phyloP scores from a whole-genome alignment of 1,284 basidiomycete species.

The Polyporus tsugae region DNA sequence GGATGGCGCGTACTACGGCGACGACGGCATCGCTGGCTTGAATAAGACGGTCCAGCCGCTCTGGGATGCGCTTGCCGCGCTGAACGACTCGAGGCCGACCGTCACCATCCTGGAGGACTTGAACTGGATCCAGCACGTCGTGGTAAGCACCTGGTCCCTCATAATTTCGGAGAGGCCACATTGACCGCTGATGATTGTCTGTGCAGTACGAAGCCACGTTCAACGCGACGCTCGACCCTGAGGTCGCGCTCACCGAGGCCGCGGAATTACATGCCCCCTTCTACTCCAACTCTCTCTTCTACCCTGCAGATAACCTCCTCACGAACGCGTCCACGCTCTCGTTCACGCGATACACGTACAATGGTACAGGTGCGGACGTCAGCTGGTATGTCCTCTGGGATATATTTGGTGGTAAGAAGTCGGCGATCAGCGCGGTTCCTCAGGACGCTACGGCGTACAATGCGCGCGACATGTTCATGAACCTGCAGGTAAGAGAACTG shows the following conservation, averaged over 20 bases:
- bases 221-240: background rate
- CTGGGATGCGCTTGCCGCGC: background rate
- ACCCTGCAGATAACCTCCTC: slow-evolving; percentile 8
- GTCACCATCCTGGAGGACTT: slow-evolving; percentile 3
- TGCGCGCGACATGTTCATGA: slow-evolving; percentile 11
- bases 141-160: background rate
- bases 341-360: slow-evolving; percentile 7
- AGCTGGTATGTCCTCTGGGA: slow-evolving; percentile 12
- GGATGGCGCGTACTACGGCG: slow-evolving; percentile 5
- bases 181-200: background rate
- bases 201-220: slow-evolving; percentile 1
- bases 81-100: slow-evolving; percentile 7
- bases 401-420: slow-evolving; percentile 4
- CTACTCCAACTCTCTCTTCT: slow-evolving; percentile 12
- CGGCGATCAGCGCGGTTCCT: slow-evolving; percentile 4
- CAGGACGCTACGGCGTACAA: slow-evolving; percentile 10
- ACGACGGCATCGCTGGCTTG: slow-evolving; percentile 4
- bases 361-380: slow-evolving; percentile 5
- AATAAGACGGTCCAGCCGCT: slow-evolving; percentile 10
- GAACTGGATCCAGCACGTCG: slow-evolving; percentile 8
- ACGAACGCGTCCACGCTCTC: slow-evolving; percentile 1
- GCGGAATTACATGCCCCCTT: slow-evolving; percentile 1
- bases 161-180: too few relatives aligned
- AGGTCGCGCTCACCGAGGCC: background rate
- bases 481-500: background rate